Evolutionary conservation across 441 rosid genomes (phyloP), one percentile per base, ranked within the genome.

Genomic region (Syzygium malaccense): DNA sequence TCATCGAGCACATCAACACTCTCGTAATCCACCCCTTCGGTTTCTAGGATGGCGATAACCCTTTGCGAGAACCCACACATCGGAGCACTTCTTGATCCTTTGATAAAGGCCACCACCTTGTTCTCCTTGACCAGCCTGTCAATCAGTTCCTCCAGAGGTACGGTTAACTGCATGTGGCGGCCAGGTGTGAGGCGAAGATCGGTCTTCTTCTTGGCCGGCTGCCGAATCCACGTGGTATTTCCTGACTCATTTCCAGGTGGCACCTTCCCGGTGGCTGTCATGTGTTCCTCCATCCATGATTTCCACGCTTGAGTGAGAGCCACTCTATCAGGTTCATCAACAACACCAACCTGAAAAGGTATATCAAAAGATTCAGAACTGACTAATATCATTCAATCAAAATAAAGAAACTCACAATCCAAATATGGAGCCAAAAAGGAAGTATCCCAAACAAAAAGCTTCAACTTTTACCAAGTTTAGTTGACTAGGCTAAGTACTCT

Each of bases 251-350:
- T 97, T 10, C 99, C 99, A 9, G 98, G 96, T 0, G 97, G 99
- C 56, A 97, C 95, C 91, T 95, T 96, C 88, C 99, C 99, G 1
- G 95, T 93, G 54, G 92, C 89, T 92, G 95, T 92, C 88, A 97
- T 94, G 89, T 95, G 94, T 89, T 97, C 98, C 93, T 97, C 98
- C 94, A 95, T 97, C 98, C 99, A 97, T 87, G 98, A 95, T 90
- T 97, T 97, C 98, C 99, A 96, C 20, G 97, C 96, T 93, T 94
- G 92, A 23, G 97, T 97, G 57, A 96, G 91, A 86, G 94, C 89
- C 8, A 92, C 79, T 90, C 95, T 95, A 64, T 96, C 98, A 6
- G 97, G 94, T 85, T 95, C 95, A 62, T 91, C 95, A 86, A 97
- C 97, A 30, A 95, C 91, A 23, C 94, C 97, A 88, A 95, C 93